Evolutionary conservation across 495 filamentous ascomycete genomes (phyloP).

Genomic region (Xylaria telfairii): DNA sequence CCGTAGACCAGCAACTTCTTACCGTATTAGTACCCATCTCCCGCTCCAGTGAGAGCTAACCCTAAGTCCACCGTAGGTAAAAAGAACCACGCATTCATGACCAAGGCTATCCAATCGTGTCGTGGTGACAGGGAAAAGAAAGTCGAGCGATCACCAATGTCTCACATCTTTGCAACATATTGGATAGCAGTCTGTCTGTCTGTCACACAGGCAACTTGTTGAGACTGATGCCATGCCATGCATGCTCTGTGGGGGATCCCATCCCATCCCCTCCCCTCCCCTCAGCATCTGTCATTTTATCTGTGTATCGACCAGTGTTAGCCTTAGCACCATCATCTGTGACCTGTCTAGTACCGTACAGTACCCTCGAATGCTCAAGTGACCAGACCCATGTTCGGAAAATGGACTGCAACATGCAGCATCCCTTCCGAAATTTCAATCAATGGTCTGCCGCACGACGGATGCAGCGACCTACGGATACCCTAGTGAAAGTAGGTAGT

Average conservation of each 20-base stretch:
- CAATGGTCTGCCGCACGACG: slow-evolving; percentile 15
- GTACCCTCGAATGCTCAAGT: slow-evolving; percentile 15
- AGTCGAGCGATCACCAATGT: slow-evolving; percentile 20
- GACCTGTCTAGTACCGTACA: slow-evolving; percentile 10
- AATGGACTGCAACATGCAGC: slow-evolving; percentile 30
- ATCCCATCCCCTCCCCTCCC: no score
- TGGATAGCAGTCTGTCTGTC: slow-evolving; percentile 16
- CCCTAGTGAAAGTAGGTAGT: not conserved
- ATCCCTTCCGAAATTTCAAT: slow-evolving; percentile 30
- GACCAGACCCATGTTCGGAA: slow-evolving; percentile 29
- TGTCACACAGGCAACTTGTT: slow-evolving; percentile 19
- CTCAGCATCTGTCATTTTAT: slow-evolving; percentile 10
- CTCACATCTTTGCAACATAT: slow-evolving; percentile 20
- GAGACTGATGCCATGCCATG: slow-evolving; percentile 23
- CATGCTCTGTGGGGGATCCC: slow-evolving; percentile 22
- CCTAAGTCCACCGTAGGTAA: slow-evolving; percentile 18
- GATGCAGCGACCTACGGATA: slow-evolving; percentile 12
- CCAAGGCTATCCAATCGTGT: slow-evolving; percentile 24
- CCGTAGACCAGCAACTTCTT: slow-evolving; percentile 9
- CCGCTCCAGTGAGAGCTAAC: slow-evolving; percentile 12
- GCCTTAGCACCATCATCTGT: slow-evolving; percentile 12
- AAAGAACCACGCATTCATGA: slow-evolving; percentile 29
- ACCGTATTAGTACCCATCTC: slow-evolving; percentile 12
- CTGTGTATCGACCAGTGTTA: slow-evolving; percentile 1
- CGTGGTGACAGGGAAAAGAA: slow-evolving; percentile 19